These are phyloP conservation scores for Lagerstroemia speciosa DNA, from an alignment of 345 rosid species.

Conservation along the genomic window DNA sequence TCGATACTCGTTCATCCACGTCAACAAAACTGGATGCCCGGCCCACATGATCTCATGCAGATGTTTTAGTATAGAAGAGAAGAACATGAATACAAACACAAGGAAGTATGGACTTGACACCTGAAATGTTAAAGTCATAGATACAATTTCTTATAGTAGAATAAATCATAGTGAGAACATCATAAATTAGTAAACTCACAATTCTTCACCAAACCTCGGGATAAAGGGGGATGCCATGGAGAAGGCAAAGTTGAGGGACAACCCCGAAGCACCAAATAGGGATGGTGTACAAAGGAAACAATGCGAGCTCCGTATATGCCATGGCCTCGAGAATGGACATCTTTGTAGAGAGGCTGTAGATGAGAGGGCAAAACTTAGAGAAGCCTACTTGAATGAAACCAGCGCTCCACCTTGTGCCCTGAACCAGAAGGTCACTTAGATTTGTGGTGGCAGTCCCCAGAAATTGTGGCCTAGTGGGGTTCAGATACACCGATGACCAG, in stretches of 20 bases:
- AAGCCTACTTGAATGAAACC: conserved; percentile 22
- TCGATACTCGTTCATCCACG: conserved; percentile 23
- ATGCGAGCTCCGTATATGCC: conserved; percentile 15
- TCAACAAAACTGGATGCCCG: conserved; percentile 13
- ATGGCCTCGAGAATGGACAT: conserved; percentile 22
- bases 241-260: conserved; percentile 34
- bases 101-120: conserved; percentile 16
- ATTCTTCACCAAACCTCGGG: conserved; percentile 23
- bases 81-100: conserved; percentile 18
- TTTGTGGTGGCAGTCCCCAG: conserved; percentile 20
- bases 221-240: conserved; percentile 26
- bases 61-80: conserved; percentile 14
- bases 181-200: background rate
- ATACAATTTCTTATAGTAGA: too few relatives aligned
- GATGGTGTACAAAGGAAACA: conserved; percentile 13
- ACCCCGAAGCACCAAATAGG: conserved; percentile 26
- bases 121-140: too few relatives aligned
- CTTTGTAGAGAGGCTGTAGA: conserved; percentile 21
- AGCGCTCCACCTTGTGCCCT: conserved; percentile 29
- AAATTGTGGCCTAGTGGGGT: conserved; percentile 28
- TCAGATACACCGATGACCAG: conserved; percentile 27
- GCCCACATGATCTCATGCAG: conserved; percentile 19
- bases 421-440: conserved; percentile 19
- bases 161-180: too few relatives aligned
- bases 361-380: conserved; percentile 33